These are phyloP conservation scores for Candida vartiovaarae DNA, from an alignment of 805 yeast genomes.

Conservation along the genomic window DNA sequence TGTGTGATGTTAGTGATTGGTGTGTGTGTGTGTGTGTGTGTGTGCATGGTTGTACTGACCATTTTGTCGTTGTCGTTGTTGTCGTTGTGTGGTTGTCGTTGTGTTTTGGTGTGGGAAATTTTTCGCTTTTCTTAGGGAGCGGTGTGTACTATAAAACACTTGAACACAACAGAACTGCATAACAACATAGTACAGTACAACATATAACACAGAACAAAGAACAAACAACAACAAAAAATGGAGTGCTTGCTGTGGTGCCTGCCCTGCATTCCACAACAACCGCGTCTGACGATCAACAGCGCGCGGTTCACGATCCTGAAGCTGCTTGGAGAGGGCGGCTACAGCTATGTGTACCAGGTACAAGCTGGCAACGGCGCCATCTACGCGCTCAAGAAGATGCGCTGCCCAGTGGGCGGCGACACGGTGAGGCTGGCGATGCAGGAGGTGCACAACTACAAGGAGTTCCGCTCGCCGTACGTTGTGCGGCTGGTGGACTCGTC, in stretches of 20 bases:
- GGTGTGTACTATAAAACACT: too few relatives aligned
- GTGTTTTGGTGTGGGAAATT: slow-evolving; percentile 3
- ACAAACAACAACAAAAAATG: neutral
- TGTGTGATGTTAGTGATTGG: neutral
- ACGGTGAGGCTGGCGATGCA: slow-evolving; percentile 66
- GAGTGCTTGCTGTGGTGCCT: slow-evolving; percentile 10
- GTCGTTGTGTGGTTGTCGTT: neutral
- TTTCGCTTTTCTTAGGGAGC: slow-evolving; percentile 1
- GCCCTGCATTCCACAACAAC: slow-evolving; percentile 32
- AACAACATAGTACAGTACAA: neutral
- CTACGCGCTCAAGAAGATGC: slow-evolving; percentile 77
- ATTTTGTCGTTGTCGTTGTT: neutral
- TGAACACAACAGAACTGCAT: neutral
- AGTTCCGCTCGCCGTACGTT: slow-evolving; percentile 62
- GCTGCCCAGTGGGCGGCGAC: slow-evolving; percentile 82
- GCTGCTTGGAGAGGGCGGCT: slow-evolving; percentile 87
- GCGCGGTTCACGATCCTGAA: slow-evolving; percentile 54
- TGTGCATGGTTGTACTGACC: neutral
- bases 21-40: neutral
- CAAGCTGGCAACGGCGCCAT: slow-evolving; percentile 37
- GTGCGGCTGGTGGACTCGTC: slow-evolving; percentile 65
- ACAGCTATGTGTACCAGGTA: slow-evolving; percentile 80
- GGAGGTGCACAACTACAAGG: slow-evolving; percentile 70
- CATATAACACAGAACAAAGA: neutral
- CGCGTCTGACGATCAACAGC: slow-evolving; percentile 56